Conservation (phyloP, 495 filamentous ascomycete genomes). For the Podospora conica region DNA sequence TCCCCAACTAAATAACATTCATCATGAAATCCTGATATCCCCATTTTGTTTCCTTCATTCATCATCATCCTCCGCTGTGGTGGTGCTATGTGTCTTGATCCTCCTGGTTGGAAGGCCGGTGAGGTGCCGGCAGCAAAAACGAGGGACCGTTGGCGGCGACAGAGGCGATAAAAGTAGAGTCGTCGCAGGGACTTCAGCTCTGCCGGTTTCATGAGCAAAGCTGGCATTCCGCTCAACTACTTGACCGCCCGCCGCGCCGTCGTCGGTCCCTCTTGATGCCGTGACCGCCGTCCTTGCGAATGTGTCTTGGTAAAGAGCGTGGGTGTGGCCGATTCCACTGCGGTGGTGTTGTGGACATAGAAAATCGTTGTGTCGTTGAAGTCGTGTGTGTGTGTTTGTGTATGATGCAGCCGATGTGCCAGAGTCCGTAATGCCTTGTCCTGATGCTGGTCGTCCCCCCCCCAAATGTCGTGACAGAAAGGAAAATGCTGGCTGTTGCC, state of each 20-base stretch:
- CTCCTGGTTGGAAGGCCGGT: not conserved
- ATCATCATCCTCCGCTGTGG: not conserved
- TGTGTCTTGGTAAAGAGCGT: constrained; percentile 5
- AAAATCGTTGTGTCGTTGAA: not conserved
- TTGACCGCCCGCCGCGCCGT: not conserved
- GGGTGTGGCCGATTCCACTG: not conserved
- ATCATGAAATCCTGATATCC: not conserved
- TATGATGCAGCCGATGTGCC: constrained; percentile 11
- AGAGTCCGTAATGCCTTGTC: not conserved
- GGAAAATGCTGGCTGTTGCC: constrained; percentile 1
- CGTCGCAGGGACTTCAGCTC: too few species aligned
- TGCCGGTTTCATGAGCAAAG: too few species aligned
- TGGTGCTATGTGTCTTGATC: not conserved
- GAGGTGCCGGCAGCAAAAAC: not conserved
- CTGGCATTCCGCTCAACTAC: not conserved
- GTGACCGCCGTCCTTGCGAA: not conserved
- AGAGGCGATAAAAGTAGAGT: not conserved
- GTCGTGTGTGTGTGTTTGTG: constrained; percentile 2
- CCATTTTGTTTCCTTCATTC: not conserved
- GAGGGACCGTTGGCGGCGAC: not conserved
- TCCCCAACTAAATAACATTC: not conserved
- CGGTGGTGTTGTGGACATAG: not conserved
- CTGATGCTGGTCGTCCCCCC: not conserved
- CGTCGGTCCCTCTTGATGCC: not conserved
- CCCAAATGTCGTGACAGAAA: not conserved